Percentiles rank a stretch among this genome's conserved stretches.
Conservation (phyloP, 2,329 filamentous ascomycete species). For the Exophiala xenobiotica region DNA sequence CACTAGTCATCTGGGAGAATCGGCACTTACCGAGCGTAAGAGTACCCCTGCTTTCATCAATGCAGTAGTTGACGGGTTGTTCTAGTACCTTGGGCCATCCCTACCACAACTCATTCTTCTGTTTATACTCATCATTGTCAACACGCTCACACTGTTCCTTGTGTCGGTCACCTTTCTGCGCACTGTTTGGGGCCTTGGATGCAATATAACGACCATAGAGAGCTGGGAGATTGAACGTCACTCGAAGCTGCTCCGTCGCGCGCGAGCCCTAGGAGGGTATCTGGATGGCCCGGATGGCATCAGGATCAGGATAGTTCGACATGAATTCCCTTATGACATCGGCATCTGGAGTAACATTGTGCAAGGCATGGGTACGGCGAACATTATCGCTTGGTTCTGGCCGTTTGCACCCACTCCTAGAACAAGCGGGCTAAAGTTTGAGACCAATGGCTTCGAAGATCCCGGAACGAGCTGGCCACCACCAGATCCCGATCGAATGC, state of each 20-base stretch:
- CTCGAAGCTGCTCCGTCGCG: constrained; percentile 46
- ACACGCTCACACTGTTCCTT: constrained; percentile 58
- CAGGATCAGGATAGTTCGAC: constrained; percentile 54
- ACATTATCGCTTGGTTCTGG: constrained; percentile 59
- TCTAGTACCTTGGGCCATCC: constrained; percentile 59
- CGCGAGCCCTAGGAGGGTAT: constrained; percentile 55
- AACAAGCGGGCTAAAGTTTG: constrained; percentile 50
- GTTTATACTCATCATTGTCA: constrained; percentile 54
- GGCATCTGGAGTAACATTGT: constrained; percentile 61
- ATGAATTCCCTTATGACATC: constrained; percentile 67
- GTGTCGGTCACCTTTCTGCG: constrained; percentile 56
- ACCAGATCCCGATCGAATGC: constrained; percentile 51
- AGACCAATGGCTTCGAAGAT: constrained; percentile 63
- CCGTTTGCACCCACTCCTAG: constrained; percentile 56
- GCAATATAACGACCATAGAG: constrained; percentile 65
- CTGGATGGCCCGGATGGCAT: constrained; percentile 58
- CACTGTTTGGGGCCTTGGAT: constrained; percentile 54
- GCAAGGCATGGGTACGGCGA: constrained; percentile 53
- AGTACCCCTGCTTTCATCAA: too few relatives aligned
- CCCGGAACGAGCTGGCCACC: constrained; percentile 43
- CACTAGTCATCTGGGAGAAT: constrained; percentile 54
- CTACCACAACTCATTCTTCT: constrained; percentile 54
- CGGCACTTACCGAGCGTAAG: constrained; percentile 58
- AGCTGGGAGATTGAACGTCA: constrained; percentile 59
- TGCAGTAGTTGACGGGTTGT: constrained; percentile 13